Evolutionary conservation across 2,329 filamentous ascomycete species (phyloP).

Genomic region (Microdochium nivale): DNA sequence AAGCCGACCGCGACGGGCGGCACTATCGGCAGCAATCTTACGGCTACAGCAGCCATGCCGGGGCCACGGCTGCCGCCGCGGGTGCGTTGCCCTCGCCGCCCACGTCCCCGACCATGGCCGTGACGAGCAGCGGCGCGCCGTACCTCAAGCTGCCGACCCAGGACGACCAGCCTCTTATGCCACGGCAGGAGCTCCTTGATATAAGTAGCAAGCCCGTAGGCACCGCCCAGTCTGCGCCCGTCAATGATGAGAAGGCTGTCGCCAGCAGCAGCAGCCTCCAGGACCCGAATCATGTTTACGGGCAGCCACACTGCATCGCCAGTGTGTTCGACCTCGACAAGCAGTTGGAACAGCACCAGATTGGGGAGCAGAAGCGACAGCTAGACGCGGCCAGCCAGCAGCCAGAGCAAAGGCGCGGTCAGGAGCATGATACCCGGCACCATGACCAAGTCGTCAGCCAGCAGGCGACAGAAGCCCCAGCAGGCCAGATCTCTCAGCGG

Average conservation of each 20-base stretch:
- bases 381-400: neutral
- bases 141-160: neutral
- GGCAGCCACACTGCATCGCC: neutral
- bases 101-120: neutral
- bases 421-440: no score
- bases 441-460: no score
- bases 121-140: neutral
- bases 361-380: neutral
- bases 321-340: neutral
- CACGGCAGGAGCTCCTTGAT: neutral
- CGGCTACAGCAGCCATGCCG: no score
- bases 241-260: neutral
- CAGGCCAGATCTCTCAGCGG: neutral
- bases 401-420: neutral
- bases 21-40: neutral
- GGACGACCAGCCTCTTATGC: neutral
- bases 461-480: no score
- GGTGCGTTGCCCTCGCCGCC: neutral
- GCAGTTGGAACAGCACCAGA: neutral
- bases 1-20: neutral
- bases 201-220: neutral
- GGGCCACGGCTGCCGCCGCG: neutral
- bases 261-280: no score
- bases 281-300: neutral
- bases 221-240: neutral